Conservation (phyloP, 1,139 yeast genomes). For the Pichia sp. region DNA sequence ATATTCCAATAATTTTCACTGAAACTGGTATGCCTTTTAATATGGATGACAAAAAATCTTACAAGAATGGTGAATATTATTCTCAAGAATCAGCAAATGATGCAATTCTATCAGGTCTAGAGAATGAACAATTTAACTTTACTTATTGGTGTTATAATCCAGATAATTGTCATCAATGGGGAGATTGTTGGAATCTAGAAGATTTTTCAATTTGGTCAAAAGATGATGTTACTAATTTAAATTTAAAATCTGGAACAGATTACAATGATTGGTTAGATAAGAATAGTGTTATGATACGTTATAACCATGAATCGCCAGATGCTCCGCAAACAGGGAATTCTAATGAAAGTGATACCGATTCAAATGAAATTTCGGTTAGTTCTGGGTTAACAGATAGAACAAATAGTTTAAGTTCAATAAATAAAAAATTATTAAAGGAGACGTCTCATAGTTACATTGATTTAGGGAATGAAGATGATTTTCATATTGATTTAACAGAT, state of each 20-base stretch:
- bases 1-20: slow-evolving; percentile 68
- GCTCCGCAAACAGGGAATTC: slow-evolving; percentile 3
- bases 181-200: slow-evolving; percentile 91
- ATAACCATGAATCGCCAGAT: no score
- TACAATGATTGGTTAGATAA: slow-evolving; percentile 16
- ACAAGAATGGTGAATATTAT: slow-evolving; percentile 51
- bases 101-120: slow-evolving; percentile 74
- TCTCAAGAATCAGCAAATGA: slow-evolving; percentile 81
- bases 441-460: background rate
- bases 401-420: background rate
- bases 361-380: background rate
- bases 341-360: slow-evolving; percentile 12
- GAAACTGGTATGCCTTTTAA: slow-evolving; percentile 98
- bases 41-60: slow-evolving; percentile 76
- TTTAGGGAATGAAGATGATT: background rate
- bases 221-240: slow-evolving; percentile 41
- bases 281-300: background rate
- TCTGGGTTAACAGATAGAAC: background rate
- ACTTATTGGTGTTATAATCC: slow-evolving; percentile 84
- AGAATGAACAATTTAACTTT: slow-evolving; percentile 62
- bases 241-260: background rate
- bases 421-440: slow-evolving; percentile 1
- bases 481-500: slow-evolving; percentile 29
- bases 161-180: slow-evolving; percentile 69
- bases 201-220: slow-evolving; percentile 83